A percentile compares a stretch with the other conserved stretches of the same genome.
These are phyloP conservation scores for Cryptosporidium viatorum DNA, from an alignment of 169 alveolate genomes.

Conservation along the genomic window DNA sequence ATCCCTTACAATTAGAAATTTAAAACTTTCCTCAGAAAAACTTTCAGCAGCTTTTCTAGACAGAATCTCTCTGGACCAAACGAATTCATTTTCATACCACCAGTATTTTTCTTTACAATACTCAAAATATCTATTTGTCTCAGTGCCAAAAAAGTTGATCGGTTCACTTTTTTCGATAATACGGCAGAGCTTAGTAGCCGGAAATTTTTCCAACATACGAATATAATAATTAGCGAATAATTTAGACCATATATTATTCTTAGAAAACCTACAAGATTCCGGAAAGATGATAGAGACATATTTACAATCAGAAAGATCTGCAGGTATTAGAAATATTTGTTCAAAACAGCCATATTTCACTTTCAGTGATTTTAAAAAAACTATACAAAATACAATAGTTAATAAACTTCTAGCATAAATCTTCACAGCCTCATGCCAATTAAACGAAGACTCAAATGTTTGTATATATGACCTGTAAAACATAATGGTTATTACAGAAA, in stretches of 20 bases:
- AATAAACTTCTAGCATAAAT: conserved; percentile 54
- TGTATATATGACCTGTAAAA: conserved; percentile 18
- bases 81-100: conserved; percentile 38
- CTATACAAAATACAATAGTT: conserved; percentile 16
- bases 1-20: not conserved
- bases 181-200: not conserved
- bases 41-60: not conserved
- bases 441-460: not conserved
- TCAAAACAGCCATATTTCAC: conserved; percentile 28
- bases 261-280: not conserved
- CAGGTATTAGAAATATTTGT: conserved; percentile 26
- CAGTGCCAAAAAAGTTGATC: conserved; percentile 10
- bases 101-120: conserved; percentile 33
- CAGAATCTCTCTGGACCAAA: conserved; percentile 58
- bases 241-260: not conserved
- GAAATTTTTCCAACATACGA: not conserved
- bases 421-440: conserved; percentile 34
- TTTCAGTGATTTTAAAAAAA: not conserved
- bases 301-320: conserved; percentile 29
- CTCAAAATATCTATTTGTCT: conserved; percentile 8
- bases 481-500: conserved; percentile 1
- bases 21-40: not conserved
- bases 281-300: conserved; percentile 22
- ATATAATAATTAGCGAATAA: not conserved
- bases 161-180: not conserved